Base-by-base conservation (phyloP, 495 filamentous ascomycete genomes). In the Bacidia gigantensis region DNA sequence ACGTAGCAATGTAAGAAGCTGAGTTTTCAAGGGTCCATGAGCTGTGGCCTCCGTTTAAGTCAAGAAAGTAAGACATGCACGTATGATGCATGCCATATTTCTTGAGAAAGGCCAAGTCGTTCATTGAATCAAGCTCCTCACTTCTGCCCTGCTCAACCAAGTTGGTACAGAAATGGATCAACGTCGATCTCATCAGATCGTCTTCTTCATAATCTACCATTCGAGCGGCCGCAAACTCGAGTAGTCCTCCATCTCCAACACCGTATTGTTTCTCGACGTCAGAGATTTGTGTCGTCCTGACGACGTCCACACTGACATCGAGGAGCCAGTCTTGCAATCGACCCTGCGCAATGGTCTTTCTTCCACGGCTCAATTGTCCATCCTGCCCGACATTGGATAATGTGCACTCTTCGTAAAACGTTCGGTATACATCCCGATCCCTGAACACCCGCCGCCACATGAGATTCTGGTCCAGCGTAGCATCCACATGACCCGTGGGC, bases 281-380 rank as follows among this genome's bases (percentile, higher is more conserved):
- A 0, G 76, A 56, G 22, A 82, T 66, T 20, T 82, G 73, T 0
- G 82, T 73, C 14, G 60, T 67, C 9, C 74, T 72, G 35, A 92
- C 70, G 11, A 75, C 68, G 12, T 70, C 65, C 70, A 86, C 80
- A 2, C 81, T 83, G 2, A 87, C 73, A 12, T 80, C 76, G 1
- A 82, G 78, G 2, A 94, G 64, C 54, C 89, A 69, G 11, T 80
- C 75, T 56, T 94, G 67, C 39, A 94, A 54, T 51, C 89, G 72
- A 32, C 81, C 86, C 65, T 95, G 88, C 1, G 86, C 82, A 20
- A 93, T 66, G 0, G 86, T 84, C 54, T 79, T 79, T 46, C 90
- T 78, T 39, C 74, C 73, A 56, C 75, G 77, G 35, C 72, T 71
- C 10, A 82, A 62, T 11, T 60, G 60, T 2, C 66, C 63, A n/a